Base-by-base conservation (phyloP, 768 basidiomycete species). In the Lentinula detonsa region DNA sequence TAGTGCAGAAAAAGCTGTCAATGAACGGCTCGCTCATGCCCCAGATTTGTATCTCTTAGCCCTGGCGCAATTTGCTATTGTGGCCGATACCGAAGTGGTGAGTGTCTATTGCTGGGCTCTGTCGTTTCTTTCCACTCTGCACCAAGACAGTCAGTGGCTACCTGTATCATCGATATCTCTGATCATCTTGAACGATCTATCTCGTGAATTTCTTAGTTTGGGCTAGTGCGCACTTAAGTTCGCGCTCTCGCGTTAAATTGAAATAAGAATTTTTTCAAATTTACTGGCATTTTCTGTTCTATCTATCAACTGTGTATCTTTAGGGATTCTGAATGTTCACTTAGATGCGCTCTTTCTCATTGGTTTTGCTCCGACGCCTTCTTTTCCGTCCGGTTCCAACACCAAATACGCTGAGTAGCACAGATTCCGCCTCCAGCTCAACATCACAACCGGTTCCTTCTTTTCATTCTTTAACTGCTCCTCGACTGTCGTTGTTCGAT, bases 331-430 rank as follows among this genome's bases (percentile, higher is more conserved):
- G 16, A 56, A 59, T 42, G 15, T 31, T 13, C 51, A 52, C n/a
- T 35, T 62, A 91, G 90, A 93, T 93, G 91, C 85, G 90, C 33
- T 89, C 88, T 0, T 92, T 93, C 72, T 90, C 91, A 1, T 77
- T 92, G 33, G 90, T 93, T 9, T 82, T 93, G 34, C 81, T 92
- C 33, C 85, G 91, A 8, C 84, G 91, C 5, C 79, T 93, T 3
- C 82, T 91, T 34, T 93, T 93, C 71, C 83, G 90, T 6, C 67
- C 86, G 0, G 73, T 83, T 1, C 81, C 78, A 1, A 57, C 15
- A 34, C 56, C 42, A 5, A 53, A 4, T 53, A 53, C 31, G 16
- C n/a, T 23, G 5, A 35, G 13, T 7, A 57, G 23, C 34, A 9
- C 56, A 33, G 56, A 28, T 9, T 57, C 56, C 16, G 23, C 56